Percentiles rank a stretch among this genome's conserved stretches.
phyloP scores from a whole-genome alignment of 306 rosid genomes.

The Prinsepia uniflora region DNA sequence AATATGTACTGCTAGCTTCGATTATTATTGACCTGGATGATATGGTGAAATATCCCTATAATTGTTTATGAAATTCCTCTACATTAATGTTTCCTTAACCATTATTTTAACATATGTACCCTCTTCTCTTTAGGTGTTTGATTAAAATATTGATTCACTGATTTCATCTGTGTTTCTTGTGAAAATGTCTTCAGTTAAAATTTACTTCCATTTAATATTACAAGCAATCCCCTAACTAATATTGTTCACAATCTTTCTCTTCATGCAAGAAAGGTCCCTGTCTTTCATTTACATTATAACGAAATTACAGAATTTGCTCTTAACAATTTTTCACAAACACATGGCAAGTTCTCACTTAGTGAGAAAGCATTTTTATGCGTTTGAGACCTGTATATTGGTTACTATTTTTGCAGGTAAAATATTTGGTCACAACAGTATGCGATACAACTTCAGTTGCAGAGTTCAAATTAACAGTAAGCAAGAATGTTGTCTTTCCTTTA shows the following conservation, averaged over 20 bases:
- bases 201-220: neutral
- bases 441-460: conserved; percentile 67
- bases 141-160: neutral
- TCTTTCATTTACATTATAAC: neutral
- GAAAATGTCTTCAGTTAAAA: neutral
- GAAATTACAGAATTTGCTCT: neutral
- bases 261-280: neutral
- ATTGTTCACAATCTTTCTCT: neutral
- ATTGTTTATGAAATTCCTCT: neutral
- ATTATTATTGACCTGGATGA: neutral
- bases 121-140: neutral
- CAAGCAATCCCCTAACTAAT: neutral
- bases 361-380: neutral
- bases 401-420: conserved; percentile 59
- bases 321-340: neutral
- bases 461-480: conserved; percentile 67
- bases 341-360: neutral
- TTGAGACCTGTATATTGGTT: conserved; percentile 14
- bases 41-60: neutral
- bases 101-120: neutral
- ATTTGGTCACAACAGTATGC: conserved; percentile 61
- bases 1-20: neutral
- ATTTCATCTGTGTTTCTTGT: neutral
- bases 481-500: neutral
- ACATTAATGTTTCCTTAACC: neutral